These are phyloP conservation scores for Tetragonia tetragonoides DNA, from an alignment of 148 eudicot species.

Conservation along the genomic window DNA sequence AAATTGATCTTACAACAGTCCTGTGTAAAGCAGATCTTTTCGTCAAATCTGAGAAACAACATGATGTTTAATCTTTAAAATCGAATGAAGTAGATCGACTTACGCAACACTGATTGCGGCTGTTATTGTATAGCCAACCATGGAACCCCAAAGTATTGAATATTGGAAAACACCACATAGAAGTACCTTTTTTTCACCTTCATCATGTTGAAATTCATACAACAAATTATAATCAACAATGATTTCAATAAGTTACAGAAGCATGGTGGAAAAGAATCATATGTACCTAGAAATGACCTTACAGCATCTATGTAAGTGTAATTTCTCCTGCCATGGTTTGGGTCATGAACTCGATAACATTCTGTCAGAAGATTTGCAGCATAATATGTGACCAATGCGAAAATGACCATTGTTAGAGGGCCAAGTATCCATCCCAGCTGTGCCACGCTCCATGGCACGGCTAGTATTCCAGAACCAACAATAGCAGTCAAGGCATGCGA, in stretches of 20 bases:
- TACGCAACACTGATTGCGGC: slow-evolving; percentile 23
- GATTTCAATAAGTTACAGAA: too few relatives aligned
- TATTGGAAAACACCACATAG: slow-evolving; percentile 18
- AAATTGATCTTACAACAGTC: slow-evolving; percentile 20
- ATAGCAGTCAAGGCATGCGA: slow-evolving; percentile 30
- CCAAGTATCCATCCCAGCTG: slow-evolving; percentile 37
- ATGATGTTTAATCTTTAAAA: not conserved
- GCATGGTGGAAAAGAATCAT: not conserved
- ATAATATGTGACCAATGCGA: slow-evolving; percentile 21
- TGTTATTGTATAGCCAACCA: slow-evolving; percentile 29
- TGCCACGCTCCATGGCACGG: slow-evolving; percentile 34
- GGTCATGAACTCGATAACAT: slow-evolving; percentile 28
- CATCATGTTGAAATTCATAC: not conserved
- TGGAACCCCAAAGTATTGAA: slow-evolving; percentile 22
- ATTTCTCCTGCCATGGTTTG: slow-evolving; percentile 21
- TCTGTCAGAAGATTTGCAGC: slow-evolving; percentile 28
- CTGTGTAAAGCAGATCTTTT: not conserved
- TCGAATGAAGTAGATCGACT: not conserved
- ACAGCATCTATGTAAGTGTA: slow-evolving; percentile 32
- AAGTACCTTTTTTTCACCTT: slow-evolving; percentile 13
- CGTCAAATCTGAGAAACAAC: not conserved
- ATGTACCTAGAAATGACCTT: slow-evolving; percentile 17
- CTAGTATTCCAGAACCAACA: slow-evolving; percentile 31
- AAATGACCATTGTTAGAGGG: slow-evolving; percentile 22
- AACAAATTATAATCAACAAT: not conserved